These are phyloP conservation scores for Craspedostauros australis DNA, from an alignment of 108 stramenopile genomes.

Conservation along the genomic window DNA sequence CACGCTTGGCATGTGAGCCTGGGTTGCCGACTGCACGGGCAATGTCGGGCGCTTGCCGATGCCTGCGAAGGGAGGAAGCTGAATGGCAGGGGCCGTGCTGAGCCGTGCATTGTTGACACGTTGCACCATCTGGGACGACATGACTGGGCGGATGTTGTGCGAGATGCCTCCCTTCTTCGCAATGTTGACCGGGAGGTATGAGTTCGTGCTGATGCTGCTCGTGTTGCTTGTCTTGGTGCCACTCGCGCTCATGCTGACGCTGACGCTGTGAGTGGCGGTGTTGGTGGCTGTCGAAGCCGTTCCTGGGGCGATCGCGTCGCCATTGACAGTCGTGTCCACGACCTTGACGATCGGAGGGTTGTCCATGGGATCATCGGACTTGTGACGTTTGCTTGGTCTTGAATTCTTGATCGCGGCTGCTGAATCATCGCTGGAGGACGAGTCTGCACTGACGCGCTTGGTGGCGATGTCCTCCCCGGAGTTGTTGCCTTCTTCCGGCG, in stretches of 20 bases:
- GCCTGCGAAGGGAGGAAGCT: constrained; percentile 76
- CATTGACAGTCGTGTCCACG: no score
- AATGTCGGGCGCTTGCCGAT: constrained; percentile 58
- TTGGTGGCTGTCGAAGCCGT: no score
- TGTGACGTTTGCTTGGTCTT: constrained; percentile 31
- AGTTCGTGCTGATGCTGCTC: constrained; percentile 8
- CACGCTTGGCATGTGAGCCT: constrained; percentile 1
- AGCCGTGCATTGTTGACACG: constrained; percentile 38
- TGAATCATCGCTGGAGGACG: constrained; percentile 58
- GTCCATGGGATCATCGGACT: constrained; percentile 5
- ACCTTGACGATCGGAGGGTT: constrained; percentile 4
- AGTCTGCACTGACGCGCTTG: constrained; percentile 62
- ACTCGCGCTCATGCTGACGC: no score
- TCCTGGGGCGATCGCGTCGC: no score
- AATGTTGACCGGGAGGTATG: constrained; percentile 54
- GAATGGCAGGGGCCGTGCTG: constrained; percentile 49
- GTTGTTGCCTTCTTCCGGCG: constrained; percentile 26
- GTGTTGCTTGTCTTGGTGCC: constrained; percentile 2
- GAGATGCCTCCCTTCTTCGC: constrained; percentile 70
- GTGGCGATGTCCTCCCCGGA: constrained; percentile 35
- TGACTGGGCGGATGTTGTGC: constrained; percentile 48
- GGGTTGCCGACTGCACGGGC: background rate
- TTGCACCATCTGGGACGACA: background rate
- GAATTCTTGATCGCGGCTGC: constrained; percentile 20
- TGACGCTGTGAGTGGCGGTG: background rate